Percentiles rank a stretch among this genome's conserved stretches.
These are phyloP conservation scores for Eutrema japonicum DNA, from an alignment of 345 rosid species.

Conservation along the genomic window DNA sequence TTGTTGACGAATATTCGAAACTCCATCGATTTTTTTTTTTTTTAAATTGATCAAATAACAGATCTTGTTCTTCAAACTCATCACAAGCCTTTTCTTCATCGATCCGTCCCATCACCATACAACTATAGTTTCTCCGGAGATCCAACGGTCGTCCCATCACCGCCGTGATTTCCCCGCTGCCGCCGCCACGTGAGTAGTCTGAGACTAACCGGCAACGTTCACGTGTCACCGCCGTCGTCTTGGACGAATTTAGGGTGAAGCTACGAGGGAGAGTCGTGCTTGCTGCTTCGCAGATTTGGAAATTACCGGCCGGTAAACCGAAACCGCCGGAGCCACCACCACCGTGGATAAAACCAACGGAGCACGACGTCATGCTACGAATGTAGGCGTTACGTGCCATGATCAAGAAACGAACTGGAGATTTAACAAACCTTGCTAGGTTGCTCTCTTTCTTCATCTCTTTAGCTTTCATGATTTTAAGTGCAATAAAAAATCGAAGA, in stretches of 20 bases:
- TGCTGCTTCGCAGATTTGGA: slow-evolving; percentile 41
- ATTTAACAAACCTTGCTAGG: slow-evolving; percentile 42
- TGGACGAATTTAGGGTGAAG: slow-evolving; percentile 50
- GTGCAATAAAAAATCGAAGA: neutral
- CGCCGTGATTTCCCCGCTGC: slow-evolving; percentile 27
- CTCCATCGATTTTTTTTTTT: slow-evolving; percentile 11
- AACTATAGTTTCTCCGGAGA: slow-evolving; percentile 37
- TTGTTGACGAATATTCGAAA: slow-evolving; percentile 16
- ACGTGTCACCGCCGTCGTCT: slow-evolving; percentile 4
- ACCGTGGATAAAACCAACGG: slow-evolving; percentile 50
- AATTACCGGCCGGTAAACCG: slow-evolving; percentile 51
- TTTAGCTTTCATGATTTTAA: slow-evolving; percentile 29
- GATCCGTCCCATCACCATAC: slow-evolving; percentile 60
- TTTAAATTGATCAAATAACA: slow-evolving; percentile 7
- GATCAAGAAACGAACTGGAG: slow-evolving; percentile 52
- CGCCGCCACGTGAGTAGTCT: slow-evolving; percentile 17
- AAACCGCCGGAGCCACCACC: slow-evolving; percentile 39
- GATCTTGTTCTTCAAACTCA: slow-evolving; percentile 47
- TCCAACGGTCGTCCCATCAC: slow-evolving; percentile 34
- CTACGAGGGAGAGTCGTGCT: slow-evolving; percentile 54
- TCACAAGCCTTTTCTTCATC: slow-evolving; percentile 71
- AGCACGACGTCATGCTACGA: slow-evolving; percentile 60
- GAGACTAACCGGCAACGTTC: slow-evolving; percentile 54
- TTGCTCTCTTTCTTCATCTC: slow-evolving; percentile 40
- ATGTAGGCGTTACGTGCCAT: slow-evolving; percentile 64